Base-by-base conservation (phyloP, 2,329 filamentous ascomycete species). In the Alternaria solani region DNA sequence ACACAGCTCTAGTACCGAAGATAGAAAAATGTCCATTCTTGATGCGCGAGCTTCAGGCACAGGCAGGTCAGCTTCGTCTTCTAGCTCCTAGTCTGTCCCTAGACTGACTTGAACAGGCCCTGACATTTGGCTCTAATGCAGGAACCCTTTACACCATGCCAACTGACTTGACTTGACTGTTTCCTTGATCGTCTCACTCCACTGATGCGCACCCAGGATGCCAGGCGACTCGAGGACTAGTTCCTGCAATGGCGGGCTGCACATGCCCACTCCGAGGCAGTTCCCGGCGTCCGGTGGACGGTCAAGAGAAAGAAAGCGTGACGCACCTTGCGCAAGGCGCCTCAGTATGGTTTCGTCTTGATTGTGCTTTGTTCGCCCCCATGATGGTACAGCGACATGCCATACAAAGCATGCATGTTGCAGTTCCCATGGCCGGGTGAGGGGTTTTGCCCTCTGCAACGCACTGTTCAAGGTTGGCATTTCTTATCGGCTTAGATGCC, bases 391-490 rank as follows among this genome's bases (percentile, higher is more conserved):
- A 48, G 23, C 46, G 18, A 48, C 34, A 36, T 26, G 18, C 8
- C 46, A 36, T 36, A 32, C 32, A 23, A 36, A 34, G 23, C 46
- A 48, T 34, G 30, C 46, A 48, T 48, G 16, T 48, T 14, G 32
- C 46, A 48, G 12, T 34, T 20, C 25, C 36, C n/a, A 51, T 18
- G 42, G 42, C 38, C 41, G 46, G 23, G 23, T 36, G 28, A 51
- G 16, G 28, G n/a, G 14, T 38, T n/a, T 44, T 42, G 32, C 54
- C 32, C 43, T 48, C 38, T 49, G 48, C 53, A 55, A 30, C 52
- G 55, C 49, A 61, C 43, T 46, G 51, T 59, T 38, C 56, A 56
- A 56, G 34, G 32, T 9, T 51, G 52, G 49, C 46, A 41, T 53
- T 59, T 46, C 42, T 60, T 54, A 56, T 59, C 32, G 18, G 44